phyloP scores from a whole-genome alignment of 305 asterid genomes.

The Rubia tinctorum region DNA sequence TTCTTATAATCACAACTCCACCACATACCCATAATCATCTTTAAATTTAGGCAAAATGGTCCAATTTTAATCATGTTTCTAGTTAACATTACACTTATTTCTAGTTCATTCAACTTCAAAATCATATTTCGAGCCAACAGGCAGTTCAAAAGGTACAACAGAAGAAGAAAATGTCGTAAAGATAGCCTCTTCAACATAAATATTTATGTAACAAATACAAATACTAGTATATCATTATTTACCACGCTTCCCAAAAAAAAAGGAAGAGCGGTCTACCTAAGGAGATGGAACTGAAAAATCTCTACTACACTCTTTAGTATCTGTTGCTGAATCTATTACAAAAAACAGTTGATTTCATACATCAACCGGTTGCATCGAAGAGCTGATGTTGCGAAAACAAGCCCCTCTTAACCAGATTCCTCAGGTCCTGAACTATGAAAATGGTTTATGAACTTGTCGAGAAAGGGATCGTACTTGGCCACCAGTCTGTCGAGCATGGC shows the following conservation, averaged over 20 bases:
- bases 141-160: no score
- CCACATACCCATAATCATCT: no score
- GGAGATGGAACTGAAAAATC: not conserved
- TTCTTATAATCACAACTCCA: no score
- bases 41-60: no score
- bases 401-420: constrained; percentile 23
- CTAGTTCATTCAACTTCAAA: no score
- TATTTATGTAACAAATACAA: not conserved
- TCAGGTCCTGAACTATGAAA: constrained; percentile 32
- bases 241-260: not conserved
- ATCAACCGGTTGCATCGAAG: not conserved
- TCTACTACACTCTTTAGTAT: not conserved
- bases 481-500: constrained; percentile 28
- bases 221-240: constrained; percentile 1
- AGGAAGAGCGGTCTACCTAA: not conserved
- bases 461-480: constrained; percentile 32
- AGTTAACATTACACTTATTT: no score
- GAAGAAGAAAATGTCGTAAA: no score
- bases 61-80: no score
- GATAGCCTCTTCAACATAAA: no score
- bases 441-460: constrained; percentile 26
- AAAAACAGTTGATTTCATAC: not conserved
- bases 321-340: not conserved
- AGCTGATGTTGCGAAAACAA: constrained; percentile 29
- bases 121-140: no score